Conservation (phyloP, 805 yeast genomes). For the Teunomyces kruisii region DNA sequence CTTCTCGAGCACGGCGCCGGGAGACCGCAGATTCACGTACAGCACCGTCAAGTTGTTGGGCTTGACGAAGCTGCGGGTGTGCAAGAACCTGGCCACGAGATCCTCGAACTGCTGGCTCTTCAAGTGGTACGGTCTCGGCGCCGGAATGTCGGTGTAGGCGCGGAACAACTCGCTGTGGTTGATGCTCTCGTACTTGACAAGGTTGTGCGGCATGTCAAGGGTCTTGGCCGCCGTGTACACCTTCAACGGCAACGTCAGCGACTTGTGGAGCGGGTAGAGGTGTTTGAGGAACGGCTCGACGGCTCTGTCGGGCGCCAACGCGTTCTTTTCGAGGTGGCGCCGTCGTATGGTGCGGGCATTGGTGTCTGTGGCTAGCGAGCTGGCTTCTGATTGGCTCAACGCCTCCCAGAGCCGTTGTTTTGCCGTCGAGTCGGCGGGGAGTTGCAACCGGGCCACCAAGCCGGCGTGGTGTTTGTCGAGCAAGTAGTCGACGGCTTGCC, state of each 20-base stretch:
- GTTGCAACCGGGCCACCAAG: neutral
- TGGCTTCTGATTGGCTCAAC: neutral
- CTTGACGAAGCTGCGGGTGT: conserved; percentile 23
- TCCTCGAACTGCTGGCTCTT: conserved; percentile 25
- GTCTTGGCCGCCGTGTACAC: neutral
- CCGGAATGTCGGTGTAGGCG: conserved; percentile 25
- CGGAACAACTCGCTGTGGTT: conserved; percentile 26
- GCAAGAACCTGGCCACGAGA: conserved; percentile 24
- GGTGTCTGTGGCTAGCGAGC: neutral
- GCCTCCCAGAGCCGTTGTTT: neutral
- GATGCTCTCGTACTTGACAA: conserved; percentile 16
- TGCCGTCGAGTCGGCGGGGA: neutral
- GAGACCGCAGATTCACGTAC: conserved; percentile 1
- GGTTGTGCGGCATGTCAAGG: conserved; percentile 5
- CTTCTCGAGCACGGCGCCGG: conserved; percentile 7
- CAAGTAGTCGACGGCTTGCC: neutral
- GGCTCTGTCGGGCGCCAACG: neutral
- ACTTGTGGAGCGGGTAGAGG: conserved; percentile 17
- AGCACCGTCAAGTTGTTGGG: conserved; percentile 22
- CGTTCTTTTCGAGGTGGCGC: neutral
- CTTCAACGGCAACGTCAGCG: neutral
- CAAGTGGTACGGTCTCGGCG: conserved; percentile 26
- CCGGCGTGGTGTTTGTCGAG: neutral
- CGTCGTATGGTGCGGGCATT: neutral
- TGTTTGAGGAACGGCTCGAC: conserved; percentile 11